Evolutionary conservation across 2,329 filamentous ascomycete genomes (phyloP).

Genomic region (Fusarium sp.): DNA sequence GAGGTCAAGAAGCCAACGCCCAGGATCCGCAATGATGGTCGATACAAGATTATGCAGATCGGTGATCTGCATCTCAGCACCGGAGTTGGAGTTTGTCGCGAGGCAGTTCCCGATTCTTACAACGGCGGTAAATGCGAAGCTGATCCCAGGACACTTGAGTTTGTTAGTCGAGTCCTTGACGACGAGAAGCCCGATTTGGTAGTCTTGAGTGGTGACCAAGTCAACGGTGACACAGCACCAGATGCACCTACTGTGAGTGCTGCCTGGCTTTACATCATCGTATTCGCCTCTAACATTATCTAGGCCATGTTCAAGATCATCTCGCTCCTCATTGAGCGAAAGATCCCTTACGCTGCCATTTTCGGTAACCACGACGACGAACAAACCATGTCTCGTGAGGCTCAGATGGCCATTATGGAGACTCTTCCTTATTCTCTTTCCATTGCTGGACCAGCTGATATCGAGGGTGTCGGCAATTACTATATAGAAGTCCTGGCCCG

Average conservation of each 20-base stretch:
- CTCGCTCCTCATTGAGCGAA: slow-evolving; percentile 83
- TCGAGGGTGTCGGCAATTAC: slow-evolving; percentile 96
- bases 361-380: slow-evolving; percentile 99
- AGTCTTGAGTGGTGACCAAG: slow-evolving; percentile 91
- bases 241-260: slow-evolving; percentile 84
- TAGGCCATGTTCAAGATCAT: slow-evolving; percentile 94
- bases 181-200: slow-evolving; percentile 95
- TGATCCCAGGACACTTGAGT: slow-evolving; percentile 90
- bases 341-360: slow-evolving; percentile 92
- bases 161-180: slow-evolving; percentile 84
- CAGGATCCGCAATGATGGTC: slow-evolving; percentile 86
- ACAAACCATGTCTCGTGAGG: slow-evolving; percentile 78
- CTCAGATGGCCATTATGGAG: slow-evolving; percentile 88
- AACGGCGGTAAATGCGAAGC: slow-evolving; percentile 87
- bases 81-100: slow-evolving; percentile 85
- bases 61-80: slow-evolving; percentile 96
- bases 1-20: slow-evolving; percentile 77
- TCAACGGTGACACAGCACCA: slow-evolving; percentile 92
- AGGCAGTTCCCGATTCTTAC: slow-evolving; percentile 80
- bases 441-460: slow-evolving; percentile 81
- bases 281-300: slow-evolving; percentile 19
- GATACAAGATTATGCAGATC: slow-evolving; percentile 97
- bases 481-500: slow-evolving; percentile 89
- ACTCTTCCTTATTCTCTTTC: slow-evolving; percentile 90
- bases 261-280: not conserved